These are phyloP conservation scores for Kalmusia sp. DNA, from an alignment of 2,329 filamentous ascomycete species.

Conservation along the genomic window DNA sequence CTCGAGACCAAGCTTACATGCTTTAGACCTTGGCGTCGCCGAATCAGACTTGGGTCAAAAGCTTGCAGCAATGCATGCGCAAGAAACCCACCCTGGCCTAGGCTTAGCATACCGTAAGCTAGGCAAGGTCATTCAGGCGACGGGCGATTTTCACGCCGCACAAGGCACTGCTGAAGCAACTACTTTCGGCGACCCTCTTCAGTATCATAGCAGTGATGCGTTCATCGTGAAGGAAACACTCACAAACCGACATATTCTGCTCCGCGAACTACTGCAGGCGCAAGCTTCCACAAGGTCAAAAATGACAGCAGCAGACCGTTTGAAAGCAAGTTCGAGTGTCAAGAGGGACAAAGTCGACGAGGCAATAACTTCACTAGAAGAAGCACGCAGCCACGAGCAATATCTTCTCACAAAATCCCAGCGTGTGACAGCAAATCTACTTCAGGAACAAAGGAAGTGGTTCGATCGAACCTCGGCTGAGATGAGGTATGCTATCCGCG, in stretches of 20 bases:
- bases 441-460: conserved; percentile 90
- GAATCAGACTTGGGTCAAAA: conserved; percentile 95
- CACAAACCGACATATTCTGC: conserved; percentile 95
- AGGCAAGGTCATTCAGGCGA: conserved; percentile 89
- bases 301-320: conserved; percentile 82
- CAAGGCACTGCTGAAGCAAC: conserved; percentile 97
- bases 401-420: conserved; percentile 86
- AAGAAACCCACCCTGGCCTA: conserved; percentile 88
- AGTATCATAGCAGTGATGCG: conserved; percentile 93
- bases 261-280: conserved; percentile 90
- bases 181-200: conserved; percentile 89
- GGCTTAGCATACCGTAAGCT: conserved; percentile 93
- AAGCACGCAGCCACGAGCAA: conserved; percentile 81
- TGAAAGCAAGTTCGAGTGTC: conserved; percentile 86
- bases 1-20: conserved; percentile 34
- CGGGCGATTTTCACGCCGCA: conserved; percentile 93
- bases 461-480: conserved; percentile 87
- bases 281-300: conserved; percentile 85
- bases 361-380: conserved; percentile 88
- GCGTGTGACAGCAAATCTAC: conserved; percentile 85
- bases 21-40: conserved; percentile 80
- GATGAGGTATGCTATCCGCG: conserved; percentile 80
- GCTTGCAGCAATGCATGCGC: conserved; percentile 82
- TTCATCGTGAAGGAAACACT: conserved; percentile 98
- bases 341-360: conserved; percentile 96